Evolutionary conservation across 2,329 filamentous ascomycete species (phyloP), one percentile per base, ranked within the genome.

Genomic region (Ascocoryne sarcoides): DNA sequence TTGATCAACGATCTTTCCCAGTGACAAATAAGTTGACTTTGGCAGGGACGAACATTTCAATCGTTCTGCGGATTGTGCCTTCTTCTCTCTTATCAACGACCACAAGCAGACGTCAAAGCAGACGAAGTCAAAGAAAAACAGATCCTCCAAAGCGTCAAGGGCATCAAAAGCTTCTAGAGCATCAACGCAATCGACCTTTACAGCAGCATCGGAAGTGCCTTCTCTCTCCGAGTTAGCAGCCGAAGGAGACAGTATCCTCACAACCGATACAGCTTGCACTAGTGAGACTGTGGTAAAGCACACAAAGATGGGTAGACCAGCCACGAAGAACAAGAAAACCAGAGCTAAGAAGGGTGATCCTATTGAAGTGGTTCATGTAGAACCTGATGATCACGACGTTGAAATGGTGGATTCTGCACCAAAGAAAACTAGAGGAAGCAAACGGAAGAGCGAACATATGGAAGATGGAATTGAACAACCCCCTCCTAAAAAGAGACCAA

Each of bases 21-120:
- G 21, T 32, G n/a, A 19, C 15, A 10, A 19, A 38, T 56, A n/a
- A n/a, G n/a, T 12, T 33, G 20, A 54, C 33, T 36, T 23, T 30
- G n/a, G 31, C 43, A 90, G 84, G 58, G 80, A 93, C 46, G 92
- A 98, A 59, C 92, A 98, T 59, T 78, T 80, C 53, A 79, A 76
- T 40, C 79, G 92, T 51, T 82, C 82, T 1, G 76, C 86, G 0
- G 71, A 82, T 17, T 98, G 92, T 58, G 71, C 78, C 10, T 96
- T 94, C 65, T 96, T 96, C 57, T 64, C 68, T 1, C 73, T 94
- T 19, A 70, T 74, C 18, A 75, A 68, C 55, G 70, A 72, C 53
- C 65, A 75, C 54, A 45, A 64, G 70, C 66, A 50, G 60, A 59
- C 44, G 60, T 64, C 73, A 19, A 82, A 82, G 64, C 73, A 75